Percentiles rank a stretch among this genome's conserved stretches.
These are phyloP conservation scores for Alternaria incomplexa DNA, from an alignment of 2,329 filamentous ascomycete genomes.

Conservation along the genomic window DNA sequence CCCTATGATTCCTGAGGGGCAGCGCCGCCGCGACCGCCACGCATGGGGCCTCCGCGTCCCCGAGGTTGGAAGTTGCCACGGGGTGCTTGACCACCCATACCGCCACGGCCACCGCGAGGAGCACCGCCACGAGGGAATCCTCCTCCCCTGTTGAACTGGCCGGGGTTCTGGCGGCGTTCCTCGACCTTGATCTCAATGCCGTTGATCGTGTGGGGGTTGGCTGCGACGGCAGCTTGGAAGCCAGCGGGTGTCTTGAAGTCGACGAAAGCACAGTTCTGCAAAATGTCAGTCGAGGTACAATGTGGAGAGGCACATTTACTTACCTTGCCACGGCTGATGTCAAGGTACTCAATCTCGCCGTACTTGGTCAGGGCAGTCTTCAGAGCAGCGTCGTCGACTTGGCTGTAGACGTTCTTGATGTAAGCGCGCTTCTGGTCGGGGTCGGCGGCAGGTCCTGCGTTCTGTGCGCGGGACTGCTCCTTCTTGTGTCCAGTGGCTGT, in stretches of 20 bases:
- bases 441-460: slow-evolving; percentile 66
- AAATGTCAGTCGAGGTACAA: slow-evolving; percentile 19
- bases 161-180: slow-evolving; percentile 72
- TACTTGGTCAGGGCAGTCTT: slow-evolving; percentile 73
- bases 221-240: slow-evolving; percentile 80
- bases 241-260: slow-evolving; percentile 84
- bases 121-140: slow-evolving; percentile 51
- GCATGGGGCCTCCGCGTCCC: slow-evolving; percentile 66
- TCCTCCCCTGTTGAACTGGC: slow-evolving; percentile 42
- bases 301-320: slow-evolving; percentile 21
- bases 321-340: slow-evolving; percentile 78
- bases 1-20: slow-evolving; percentile 44
- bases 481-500: slow-evolving; percentile 81
- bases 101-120: slow-evolving; percentile 68
- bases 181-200: slow-evolving; percentile 86
- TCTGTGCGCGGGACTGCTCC: slow-evolving; percentile 78
- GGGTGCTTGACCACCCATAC: slow-evolving; percentile 61
- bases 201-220: slow-evolving; percentile 85
- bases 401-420: slow-evolving; percentile 94
- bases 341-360: slow-evolving; percentile 68
- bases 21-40: slow-evolving; percentile 57
- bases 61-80: slow-evolving; percentile 74
- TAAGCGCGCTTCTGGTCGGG: slow-evolving; percentile 83
- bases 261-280: slow-evolving; percentile 93
- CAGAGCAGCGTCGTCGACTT: slow-evolving; percentile 77